Evolutionary conservation across 192 early-diverging fungal genomes (phyloP).

Genomic region (Rhizoclosmatium sp.): DNA sequence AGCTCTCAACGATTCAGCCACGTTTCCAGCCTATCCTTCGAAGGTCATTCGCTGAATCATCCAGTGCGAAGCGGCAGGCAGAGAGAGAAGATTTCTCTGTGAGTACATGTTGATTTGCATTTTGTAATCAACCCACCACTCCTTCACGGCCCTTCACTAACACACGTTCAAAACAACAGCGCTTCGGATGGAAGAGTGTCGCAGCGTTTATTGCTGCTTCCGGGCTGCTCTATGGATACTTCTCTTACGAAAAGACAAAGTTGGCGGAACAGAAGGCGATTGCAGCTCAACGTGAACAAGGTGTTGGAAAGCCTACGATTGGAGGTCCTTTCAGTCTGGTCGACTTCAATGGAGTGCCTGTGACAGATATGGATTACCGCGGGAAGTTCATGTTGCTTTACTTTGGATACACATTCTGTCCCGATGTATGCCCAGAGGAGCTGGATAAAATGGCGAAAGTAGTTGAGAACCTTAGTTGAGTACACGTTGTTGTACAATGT

Average conservation of each 20-base stretch:
- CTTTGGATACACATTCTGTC: conserved; percentile 99
- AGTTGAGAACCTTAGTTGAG: conserved; percentile 73
- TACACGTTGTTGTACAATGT: neutral
- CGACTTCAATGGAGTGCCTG: conserved; percentile 76
- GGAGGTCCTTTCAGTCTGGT: conserved; percentile 90
- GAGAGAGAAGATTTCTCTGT: conserved; percentile 33
- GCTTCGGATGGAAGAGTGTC: conserved; percentile 44
- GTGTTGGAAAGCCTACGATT: conserved; percentile 83
- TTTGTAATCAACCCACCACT: neutral
- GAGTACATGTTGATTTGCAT: neutral
- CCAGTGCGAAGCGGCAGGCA: conserved; percentile 1
- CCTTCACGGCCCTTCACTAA: neutral
- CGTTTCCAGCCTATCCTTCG: neutral
- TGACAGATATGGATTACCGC: conserved; percentile 78
- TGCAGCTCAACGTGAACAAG: conserved; percentile 38
- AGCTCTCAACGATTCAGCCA: neutral
- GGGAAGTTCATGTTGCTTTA: conserved; percentile 92
- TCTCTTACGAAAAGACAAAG: conserved; percentile 48
- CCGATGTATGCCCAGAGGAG: conserved; percentile 99
- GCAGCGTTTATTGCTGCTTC: conserved; percentile 42
- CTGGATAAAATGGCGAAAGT: conserved; percentile 96
- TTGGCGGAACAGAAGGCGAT: conserved; percentile 34
- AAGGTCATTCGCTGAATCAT: neutral
- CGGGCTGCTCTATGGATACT: conserved; percentile 48
- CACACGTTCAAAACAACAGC: conserved; percentile 1